A percentile compares a stretch with the other conserved stretches of the same genome.
Conservation (phyloP, 352 stramenopile species). For the Globisporangium emineosum region DNA sequence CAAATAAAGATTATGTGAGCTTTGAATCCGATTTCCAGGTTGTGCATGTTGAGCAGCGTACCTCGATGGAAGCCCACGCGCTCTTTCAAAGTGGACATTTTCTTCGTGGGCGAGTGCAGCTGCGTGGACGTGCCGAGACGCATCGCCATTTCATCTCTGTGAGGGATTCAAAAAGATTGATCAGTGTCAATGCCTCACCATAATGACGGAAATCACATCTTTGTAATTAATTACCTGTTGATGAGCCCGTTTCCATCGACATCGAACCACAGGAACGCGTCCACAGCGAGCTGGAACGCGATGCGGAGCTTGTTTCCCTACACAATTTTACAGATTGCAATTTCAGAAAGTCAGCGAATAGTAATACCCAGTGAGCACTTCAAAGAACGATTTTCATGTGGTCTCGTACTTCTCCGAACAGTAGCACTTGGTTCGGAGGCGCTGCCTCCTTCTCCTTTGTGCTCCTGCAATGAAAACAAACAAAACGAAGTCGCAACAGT, state of each 20-base stretch:
- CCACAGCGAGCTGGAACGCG: slow-evolving; percentile 77
- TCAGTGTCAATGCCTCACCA: too few species aligned
- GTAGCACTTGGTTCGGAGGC: slow-evolving; percentile 31
- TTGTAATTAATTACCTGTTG: too few species aligned
- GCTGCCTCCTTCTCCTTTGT: slow-evolving; percentile 7
- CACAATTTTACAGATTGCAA: not conserved
- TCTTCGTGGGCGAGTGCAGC: slow-evolving; percentile 78
- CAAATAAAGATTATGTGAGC: not conserved
- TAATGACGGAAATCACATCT: too few species aligned
- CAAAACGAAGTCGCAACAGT: too few species aligned
- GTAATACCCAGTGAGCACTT: too few species aligned
- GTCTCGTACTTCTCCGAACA: slow-evolving; percentile 60
- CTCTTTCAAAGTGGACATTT: slow-evolving; percentile 41
- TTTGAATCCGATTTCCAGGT: slow-evolving; percentile 3
- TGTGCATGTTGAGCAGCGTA: not conserved
- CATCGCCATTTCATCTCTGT: slow-evolving; percentile 46
- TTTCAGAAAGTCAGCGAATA: too few species aligned
- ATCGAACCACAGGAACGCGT: slow-evolving; percentile 87
- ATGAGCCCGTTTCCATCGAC: slow-evolving; percentile 72
- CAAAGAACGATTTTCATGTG: not conserved
- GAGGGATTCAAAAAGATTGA: not conserved
- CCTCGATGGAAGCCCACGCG: slow-evolving; percentile 16
- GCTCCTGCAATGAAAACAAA: not conserved
- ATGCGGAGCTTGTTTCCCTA: slow-evolving; percentile 79
- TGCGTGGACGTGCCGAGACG: slow-evolving; percentile 60